phyloP scores from a whole-genome alignment of 192 early-diverging fungal genomes.

The Lobulomyces angularis region DNA sequence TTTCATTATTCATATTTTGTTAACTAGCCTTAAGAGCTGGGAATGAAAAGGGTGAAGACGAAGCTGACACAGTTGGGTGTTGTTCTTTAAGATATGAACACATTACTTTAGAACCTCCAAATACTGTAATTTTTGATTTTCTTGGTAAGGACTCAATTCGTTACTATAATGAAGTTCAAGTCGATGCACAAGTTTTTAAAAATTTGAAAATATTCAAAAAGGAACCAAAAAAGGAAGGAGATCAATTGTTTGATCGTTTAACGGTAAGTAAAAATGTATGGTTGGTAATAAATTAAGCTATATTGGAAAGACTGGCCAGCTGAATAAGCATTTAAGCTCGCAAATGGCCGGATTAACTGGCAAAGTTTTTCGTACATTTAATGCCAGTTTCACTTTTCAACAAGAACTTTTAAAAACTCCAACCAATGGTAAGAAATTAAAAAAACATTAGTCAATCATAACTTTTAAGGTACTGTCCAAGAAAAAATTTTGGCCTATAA shows the following conservation, averaged over 20 bases:
- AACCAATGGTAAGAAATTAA: constrained; percentile 40
- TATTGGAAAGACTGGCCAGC: constrained; percentile 41
- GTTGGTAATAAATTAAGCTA: constrained; percentile 5
- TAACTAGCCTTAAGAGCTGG: constrained; percentile 95
- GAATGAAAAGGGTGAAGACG: constrained; percentile 94
- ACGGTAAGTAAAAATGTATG: constrained; percentile 35
- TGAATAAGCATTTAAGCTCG: constrained; percentile 81
- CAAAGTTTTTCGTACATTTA: constrained; percentile 98
- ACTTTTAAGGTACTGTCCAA: too few relatives aligned
- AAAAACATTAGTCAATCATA: too few relatives aligned
- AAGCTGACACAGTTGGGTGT: constrained; percentile 97
- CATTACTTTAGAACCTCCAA: constrained; percentile 68
- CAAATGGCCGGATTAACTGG: constrained; percentile 88
- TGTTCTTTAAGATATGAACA: constrained; percentile 93
- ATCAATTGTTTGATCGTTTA: constrained; percentile 85
- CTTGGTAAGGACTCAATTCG: constrained; percentile 97
- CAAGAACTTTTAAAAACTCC: constrained; percentile 67
- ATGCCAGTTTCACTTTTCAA: constrained; percentile 89
- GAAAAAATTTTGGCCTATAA: constrained; percentile 92
- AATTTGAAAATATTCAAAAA: constrained; percentile 84
- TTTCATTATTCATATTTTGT: too few relatives aligned
- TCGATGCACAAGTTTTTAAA: constrained; percentile 84
- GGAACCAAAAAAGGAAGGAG: constrained; percentile 55
- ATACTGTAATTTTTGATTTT: constrained; percentile 85
- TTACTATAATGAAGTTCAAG: constrained; percentile 72